A percentile compares a stretch with the other conserved stretches of the same genome.
phyloP scores from a whole-genome alignment of 306 rosid species.

The Casuarina glauca region DNA sequence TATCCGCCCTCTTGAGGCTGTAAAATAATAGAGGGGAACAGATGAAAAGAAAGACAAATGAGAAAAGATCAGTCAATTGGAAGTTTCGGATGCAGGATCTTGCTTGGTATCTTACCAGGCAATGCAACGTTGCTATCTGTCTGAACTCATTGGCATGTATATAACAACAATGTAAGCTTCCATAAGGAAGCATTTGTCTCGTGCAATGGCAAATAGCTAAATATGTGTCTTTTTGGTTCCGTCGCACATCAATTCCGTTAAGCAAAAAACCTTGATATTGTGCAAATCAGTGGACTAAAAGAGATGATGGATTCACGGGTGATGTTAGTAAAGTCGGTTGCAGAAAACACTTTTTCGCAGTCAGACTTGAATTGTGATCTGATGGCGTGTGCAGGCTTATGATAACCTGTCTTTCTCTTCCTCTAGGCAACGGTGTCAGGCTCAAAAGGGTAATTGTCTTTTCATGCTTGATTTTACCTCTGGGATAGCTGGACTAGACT shows the following conservation, averaged over 20 bases:
- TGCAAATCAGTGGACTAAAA: not conserved
- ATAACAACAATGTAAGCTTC: constrained; percentile 23
- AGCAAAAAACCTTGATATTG: not conserved
- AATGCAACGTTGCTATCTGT: constrained; percentile 42
- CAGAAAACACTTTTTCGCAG: not conserved
- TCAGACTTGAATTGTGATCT: too few species aligned
- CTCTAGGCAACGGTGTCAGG: too few species aligned
- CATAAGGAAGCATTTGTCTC: constrained; percentile 19
- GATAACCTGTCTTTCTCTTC: too few species aligned
- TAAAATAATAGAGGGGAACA: constrained; percentile 55
- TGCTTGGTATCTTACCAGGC: constrained; percentile 42
- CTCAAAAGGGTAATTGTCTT: too few species aligned
- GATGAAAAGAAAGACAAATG: constrained; percentile 33
- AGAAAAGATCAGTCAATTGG: constrained; percentile 33
- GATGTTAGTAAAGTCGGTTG: not conserved
- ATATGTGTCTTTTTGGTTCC: not conserved
- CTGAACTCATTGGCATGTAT: constrained; percentile 23
- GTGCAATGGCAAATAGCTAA: not conserved
- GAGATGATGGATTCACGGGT: not conserved
- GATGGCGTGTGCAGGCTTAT: too few species aligned
- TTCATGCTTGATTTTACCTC: too few species aligned
- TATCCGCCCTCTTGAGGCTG: constrained; percentile 49
- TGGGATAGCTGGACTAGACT: too few species aligned
- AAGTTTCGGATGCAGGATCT: constrained; percentile 40
- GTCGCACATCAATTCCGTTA: not conserved